phyloP scores from a whole-genome alignment of 108 stramenopile genomes.

The Licmophora abbreviata region DNA sequence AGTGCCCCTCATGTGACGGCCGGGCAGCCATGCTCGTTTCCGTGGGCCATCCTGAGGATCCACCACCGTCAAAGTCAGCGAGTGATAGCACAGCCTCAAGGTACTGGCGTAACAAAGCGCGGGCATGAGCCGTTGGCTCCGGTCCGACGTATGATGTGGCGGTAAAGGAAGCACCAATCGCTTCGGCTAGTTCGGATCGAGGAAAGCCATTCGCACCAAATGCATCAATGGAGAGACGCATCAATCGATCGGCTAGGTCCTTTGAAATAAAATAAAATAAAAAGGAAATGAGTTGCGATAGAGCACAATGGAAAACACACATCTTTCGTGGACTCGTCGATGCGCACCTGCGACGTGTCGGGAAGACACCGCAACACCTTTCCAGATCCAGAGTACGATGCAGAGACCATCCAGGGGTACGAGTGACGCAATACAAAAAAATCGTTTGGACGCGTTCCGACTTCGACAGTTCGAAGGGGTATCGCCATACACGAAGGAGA shows the following conservation, averaged over 20 bases:
- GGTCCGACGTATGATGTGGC: slow-evolving; percentile 79
- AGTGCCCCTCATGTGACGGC: too few relatives aligned
- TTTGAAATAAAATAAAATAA: slow-evolving; percentile 9
- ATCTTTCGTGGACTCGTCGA: too few relatives aligned
- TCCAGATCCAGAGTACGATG: slow-evolving; percentile 56
- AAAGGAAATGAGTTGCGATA: too few relatives aligned
- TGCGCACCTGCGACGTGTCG: slow-evolving; percentile 55
- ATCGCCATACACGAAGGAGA: slow-evolving; percentile 72
- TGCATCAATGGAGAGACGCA: slow-evolving; percentile 79
- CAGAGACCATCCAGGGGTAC: neutral
- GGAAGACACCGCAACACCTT: slow-evolving; percentile 43
- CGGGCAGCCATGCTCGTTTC: too few relatives aligned
- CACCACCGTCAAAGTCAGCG: slow-evolving; percentile 50
- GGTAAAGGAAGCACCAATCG: slow-evolving; percentile 65
- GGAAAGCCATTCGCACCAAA: slow-evolving; percentile 85
- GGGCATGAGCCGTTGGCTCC: slow-evolving; percentile 46
- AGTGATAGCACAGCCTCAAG: slow-evolving; percentile 71
- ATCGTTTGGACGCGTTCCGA: slow-evolving; percentile 84
- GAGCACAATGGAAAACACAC: too few relatives aligned
- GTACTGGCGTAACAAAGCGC: slow-evolving; percentile 61
- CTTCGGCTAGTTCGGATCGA: slow-evolving; percentile 72
- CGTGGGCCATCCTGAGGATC: slow-evolving; percentile 43
- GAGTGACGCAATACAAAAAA: slow-evolving; percentile 55
- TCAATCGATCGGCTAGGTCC: slow-evolving; percentile 79
- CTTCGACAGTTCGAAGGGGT: slow-evolving; percentile 71